A percentile compares a stretch with the other conserved stretches of the same genome.
These are phyloP conservation scores for Silybum marianum DNA, from an alignment of 129 eudicot species.

Conservation along the genomic window DNA sequence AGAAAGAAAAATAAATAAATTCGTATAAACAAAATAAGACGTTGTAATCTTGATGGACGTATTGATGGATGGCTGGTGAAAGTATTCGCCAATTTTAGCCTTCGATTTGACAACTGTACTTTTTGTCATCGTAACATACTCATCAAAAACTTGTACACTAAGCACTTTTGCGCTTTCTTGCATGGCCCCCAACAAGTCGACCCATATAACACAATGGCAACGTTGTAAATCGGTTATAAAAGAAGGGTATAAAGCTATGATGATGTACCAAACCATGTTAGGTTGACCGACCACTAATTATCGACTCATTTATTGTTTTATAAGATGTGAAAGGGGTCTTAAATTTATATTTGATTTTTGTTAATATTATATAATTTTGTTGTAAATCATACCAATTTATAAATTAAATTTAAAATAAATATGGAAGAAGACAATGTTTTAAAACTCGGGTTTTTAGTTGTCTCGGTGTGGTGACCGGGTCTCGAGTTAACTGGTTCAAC, in stretches of 20 bases:
- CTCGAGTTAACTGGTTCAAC: too few relatives aligned
- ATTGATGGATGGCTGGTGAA: background rate
- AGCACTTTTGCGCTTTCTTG: conserved; percentile 21
- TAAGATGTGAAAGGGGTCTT: background rate
- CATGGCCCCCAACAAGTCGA: background rate
- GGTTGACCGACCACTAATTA: background rate
- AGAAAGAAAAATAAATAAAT: too few relatives aligned
- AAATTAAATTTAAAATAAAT: background rate
- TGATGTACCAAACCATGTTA: background rate
- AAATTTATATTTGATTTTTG: background rate
- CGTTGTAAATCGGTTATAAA: conserved; percentile 1
- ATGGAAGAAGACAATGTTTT: too few relatives aligned
- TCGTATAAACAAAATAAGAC: background rate
- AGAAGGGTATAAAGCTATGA: background rate
- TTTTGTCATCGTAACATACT: conserved; percentile 10
- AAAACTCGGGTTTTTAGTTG: too few relatives aligned
- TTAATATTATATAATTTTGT: background rate
- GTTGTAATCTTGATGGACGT: background rate
- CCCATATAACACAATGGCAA: background rate
- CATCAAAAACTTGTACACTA: background rate
- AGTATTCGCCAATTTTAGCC: background rate
- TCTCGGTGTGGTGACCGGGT: too few relatives aligned
- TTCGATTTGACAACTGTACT: background rate
- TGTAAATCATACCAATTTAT: background rate
- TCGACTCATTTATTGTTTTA: background rate